These are phyloP conservation scores for Monilinia laxa DNA, from an alignment of 2,329 filamentous ascomycete species.

Conservation along the genomic window DNA sequence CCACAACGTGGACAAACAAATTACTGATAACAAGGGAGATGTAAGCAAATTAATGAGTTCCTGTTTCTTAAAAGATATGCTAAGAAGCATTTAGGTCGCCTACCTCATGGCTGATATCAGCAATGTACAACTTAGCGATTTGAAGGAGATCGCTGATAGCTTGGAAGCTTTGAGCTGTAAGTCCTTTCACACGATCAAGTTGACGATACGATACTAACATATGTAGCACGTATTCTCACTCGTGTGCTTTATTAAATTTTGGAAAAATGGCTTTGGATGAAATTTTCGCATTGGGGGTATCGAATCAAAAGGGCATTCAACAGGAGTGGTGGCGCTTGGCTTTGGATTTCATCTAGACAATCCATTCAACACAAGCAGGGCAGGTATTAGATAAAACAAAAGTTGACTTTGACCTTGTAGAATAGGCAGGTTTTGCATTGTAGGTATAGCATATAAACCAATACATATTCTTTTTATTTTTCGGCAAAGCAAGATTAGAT, in stretches of 20 bases:
- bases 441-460: slow-evolving; percentile 14
- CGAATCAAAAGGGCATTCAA: slow-evolving; percentile 31
- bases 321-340: slow-evolving; percentile 31
- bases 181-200: slow-evolving; percentile 36
- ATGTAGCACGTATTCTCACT: slow-evolving; percentile 42
- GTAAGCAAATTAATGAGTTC: slow-evolving; percentile 47
- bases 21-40: slow-evolving; percentile 91
- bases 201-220: slow-evolving; percentile 16
- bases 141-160: slow-evolving; percentile 81
- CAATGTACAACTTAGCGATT: slow-evolving; percentile 74
- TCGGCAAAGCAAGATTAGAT: neutral
- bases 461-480: neutral
- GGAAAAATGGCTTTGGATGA: slow-evolving; percentile 14
- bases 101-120: slow-evolving; percentile 99
- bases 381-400: slow-evolving; percentile 16
- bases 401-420: neutral
- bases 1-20: slow-evolving; percentile 99
- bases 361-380: slow-evolving; percentile 32
- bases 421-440: slow-evolving; percentile 10
- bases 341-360: slow-evolving; percentile 26
- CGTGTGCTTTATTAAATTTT: slow-evolving; percentile 42
- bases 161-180: slow-evolving; percentile 79
- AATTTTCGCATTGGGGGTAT: slow-evolving; percentile 16
- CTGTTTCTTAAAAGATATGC: slow-evolving; percentile 8
- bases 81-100: slow-evolving; percentile 58